phyloP scores from a whole-genome alignment of 2,329 filamentous ascomycete genomes.

The Colletotrichum spaethianum region DNA sequence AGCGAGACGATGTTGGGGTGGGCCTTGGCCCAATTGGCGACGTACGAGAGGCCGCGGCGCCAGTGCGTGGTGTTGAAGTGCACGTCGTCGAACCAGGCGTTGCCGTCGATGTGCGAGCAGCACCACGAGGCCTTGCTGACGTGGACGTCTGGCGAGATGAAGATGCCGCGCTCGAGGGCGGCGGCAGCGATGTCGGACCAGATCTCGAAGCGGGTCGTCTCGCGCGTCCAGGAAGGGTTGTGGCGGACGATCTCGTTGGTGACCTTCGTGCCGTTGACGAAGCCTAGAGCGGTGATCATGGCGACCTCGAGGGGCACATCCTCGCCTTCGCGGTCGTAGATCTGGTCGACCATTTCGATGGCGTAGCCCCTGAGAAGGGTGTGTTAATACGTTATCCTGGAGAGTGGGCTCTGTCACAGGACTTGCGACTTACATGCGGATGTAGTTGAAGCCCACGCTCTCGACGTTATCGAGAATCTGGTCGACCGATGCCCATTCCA shows the following conservation, averaged over 20 bases:
- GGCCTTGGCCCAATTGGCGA: conserved; percentile 59
- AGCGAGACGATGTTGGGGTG: conserved; percentile 47
- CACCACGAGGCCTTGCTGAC: conserved; percentile 59
- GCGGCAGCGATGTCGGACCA: conserved; percentile 30
- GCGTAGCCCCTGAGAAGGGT: conserved; percentile 59
- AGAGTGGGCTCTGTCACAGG: no score
- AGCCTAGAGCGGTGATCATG: conserved; percentile 57
- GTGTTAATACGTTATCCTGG: background rate
- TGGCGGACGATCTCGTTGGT: conserved; percentile 62
- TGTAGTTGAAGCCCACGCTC: conserved; percentile 67
- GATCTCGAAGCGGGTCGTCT: conserved; percentile 68
- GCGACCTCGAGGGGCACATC: conserved; percentile 58
- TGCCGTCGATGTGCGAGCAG: conserved; percentile 64
- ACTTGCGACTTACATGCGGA: conserved; percentile 55
- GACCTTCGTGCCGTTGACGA: conserved; percentile 62
- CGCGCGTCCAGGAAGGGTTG: conserved; percentile 66
- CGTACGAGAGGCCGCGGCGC: conserved; percentile 67
- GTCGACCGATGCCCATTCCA: conserved; percentile 66
- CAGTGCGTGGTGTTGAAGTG: conserved; percentile 68
- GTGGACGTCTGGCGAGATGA: conserved; percentile 58
- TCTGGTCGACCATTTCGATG: conserved; percentile 70
- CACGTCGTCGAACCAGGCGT: conserved; percentile 69
- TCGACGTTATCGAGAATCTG: conserved; percentile 65
- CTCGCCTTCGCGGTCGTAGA: conserved; percentile 54
- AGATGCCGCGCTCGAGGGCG: conserved; percentile 50